These are phyloP conservation scores for Chrysosphaeria jannelii DNA, from an alignment of 2,329 filamentous ascomycete species.

Conservation along the genomic window DNA sequence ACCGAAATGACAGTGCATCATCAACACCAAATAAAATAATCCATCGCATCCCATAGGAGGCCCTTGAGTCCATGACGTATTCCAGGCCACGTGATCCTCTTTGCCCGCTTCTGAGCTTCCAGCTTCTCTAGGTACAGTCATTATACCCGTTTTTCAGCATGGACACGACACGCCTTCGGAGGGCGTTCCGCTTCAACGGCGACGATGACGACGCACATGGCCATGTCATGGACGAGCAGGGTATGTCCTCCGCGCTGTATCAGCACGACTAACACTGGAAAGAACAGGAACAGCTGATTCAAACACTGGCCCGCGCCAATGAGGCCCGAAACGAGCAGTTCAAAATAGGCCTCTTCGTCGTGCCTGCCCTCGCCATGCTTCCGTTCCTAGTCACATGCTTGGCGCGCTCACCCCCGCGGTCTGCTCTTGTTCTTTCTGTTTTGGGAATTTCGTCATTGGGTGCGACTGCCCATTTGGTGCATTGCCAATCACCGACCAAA, in stretches of 20 bases:
- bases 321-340: slow-evolving; percentile 24
- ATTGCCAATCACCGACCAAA: slow-evolving; percentile 19
- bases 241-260: slow-evolving; percentile 10
- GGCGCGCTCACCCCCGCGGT: slow-evolving; percentile 7
- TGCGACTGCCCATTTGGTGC: slow-evolving; percentile 29
- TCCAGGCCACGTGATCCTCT: too few species aligned
- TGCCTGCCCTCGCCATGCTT: slow-evolving; percentile 12
- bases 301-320: slow-evolving; percentile 22
- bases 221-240: slow-evolving; percentile 47
- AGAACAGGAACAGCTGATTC: slow-evolving; percentile 37
- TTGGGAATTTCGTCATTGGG: slow-evolving; percentile 31
- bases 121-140: too few species aligned
- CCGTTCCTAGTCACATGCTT: slow-evolving; percentile 8
- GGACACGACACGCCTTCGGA: slow-evolving; percentile 30
- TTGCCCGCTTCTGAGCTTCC: too few species aligned
- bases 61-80: too few species aligned
- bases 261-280: slow-evolving; percentile 3
- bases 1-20: too few species aligned
- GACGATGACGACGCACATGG: slow-evolving; percentile 19
- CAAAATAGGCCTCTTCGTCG: slow-evolving; percentile 19
- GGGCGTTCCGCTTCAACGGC: slow-evolving; percentile 45
- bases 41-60: too few species aligned
- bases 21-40: too few species aligned
- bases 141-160: too few species aligned
- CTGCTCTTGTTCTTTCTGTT: slow-evolving; percentile 14